These are phyloP conservation scores for Hyaloscypha hepaticicola DNA, from an alignment of 495 filamentous ascomycete genomes.

Conservation along the genomic window DNA sequence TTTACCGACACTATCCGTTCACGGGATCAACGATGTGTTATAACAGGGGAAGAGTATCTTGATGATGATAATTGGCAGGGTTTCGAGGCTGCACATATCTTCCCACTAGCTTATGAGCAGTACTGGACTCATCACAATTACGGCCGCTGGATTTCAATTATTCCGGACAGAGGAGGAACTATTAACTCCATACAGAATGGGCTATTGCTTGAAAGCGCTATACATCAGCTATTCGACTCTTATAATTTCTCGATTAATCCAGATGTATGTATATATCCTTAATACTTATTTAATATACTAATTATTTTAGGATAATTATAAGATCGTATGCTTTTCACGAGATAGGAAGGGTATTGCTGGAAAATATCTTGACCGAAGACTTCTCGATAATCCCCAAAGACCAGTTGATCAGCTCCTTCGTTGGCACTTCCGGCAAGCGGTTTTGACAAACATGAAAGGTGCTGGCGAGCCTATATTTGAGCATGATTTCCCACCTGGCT, in stretches of 20 bases:
- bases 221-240: constrained; percentile 37
- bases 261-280: constrained; percentile 35
- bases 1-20: constrained; percentile 36
- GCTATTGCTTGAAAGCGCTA: constrained; percentile 32
- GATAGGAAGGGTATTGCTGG: constrained; percentile 34
- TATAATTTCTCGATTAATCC: constrained; percentile 38
- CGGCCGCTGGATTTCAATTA: constrained; percentile 35
- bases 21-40: constrained; percentile 37
- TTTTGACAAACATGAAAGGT: constrained; percentile 40
- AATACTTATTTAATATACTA: constrained; percentile 14
- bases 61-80: constrained; percentile 23
- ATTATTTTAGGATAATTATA: constrained; percentile 37
- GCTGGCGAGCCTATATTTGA: constrained; percentile 42
- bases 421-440: constrained; percentile 45
- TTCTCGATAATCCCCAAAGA: constrained; percentile 36
- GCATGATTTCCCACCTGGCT: constrained; percentile 42
- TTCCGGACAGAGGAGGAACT: constrained; percentile 15
- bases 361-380: constrained; percentile 36
- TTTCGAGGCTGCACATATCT: constrained; percentile 40
- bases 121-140: constrained; percentile 34
- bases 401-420: constrained; percentile 39
- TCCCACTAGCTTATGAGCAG: constrained; percentile 37
- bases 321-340: constrained; percentile 36
- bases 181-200: constrained; percentile 43
- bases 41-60: constrained; percentile 30